These are phyloP conservation scores for Xylaria castorea DNA, from an alignment of 495 filamentous ascomycete genomes.

Conservation along the genomic window DNA sequence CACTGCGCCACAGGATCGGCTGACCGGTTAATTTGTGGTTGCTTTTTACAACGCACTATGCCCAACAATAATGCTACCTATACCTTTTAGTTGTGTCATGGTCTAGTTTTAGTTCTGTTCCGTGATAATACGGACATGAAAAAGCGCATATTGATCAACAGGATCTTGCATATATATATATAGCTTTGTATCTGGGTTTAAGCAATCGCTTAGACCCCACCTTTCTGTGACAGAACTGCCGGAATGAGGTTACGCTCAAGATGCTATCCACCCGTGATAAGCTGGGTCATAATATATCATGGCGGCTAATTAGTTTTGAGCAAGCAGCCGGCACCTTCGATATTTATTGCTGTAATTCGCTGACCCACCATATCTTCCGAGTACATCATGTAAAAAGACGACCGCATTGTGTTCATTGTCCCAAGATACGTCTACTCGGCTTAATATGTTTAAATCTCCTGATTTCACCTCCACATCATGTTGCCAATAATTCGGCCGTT, in stretches of 20 bases:
- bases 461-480: not conserved
- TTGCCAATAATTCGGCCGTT: not conserved
- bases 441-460: not conserved
- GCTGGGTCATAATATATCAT: not conserved
- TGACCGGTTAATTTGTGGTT: too few relatives aligned
- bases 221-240: constrained; percentile 5
- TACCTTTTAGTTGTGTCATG: too few relatives aligned
- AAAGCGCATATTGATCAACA: too few relatives aligned
- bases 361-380: not conserved
- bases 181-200: not conserved
- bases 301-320: constrained; percentile 17
- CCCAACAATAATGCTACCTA: too few relatives aligned
- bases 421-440: not conserved
- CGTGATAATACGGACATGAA: not conserved
- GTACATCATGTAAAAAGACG: not conserved
- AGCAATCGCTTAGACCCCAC: not conserved
- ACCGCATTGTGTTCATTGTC: not conserved
- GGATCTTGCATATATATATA: too few relatives aligned
- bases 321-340: not conserved
- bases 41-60: too few relatives aligned
- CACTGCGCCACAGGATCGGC: too few relatives aligned
- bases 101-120: too few relatives aligned
- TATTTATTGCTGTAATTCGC: not conserved
- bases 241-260: not conserved
- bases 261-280: not conserved